Evolutionary conservation across 306 rosid genomes (phyloP), one percentile per base, ranked within the genome.

Genomic region (Fragaria ananassa): DNA sequence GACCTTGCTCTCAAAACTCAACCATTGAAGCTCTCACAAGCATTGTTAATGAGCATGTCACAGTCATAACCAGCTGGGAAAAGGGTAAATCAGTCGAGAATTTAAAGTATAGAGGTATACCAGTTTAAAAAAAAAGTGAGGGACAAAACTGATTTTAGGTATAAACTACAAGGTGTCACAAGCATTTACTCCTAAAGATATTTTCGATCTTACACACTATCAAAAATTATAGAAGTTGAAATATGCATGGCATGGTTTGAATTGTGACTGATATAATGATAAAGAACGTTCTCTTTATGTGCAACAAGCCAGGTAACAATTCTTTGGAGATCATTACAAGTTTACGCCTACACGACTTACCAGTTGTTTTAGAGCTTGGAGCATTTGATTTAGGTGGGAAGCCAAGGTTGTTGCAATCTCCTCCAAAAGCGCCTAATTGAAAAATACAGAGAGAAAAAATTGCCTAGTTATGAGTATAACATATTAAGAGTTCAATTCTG

Each of bases 381-480:
- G 80, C 3, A 78, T 2, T 27, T 56, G 74, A 13, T 11, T 44
- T 58, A 3, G 79, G 11, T 0, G 23, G 8, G 7, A 81, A 68
- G 10, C 73, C 83, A 53, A 79, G 37, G 68, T 67, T 68, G 35
- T 17, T 6, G 64, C 93, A 90, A 66, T 81, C 84, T 74, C 58
- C 88, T 76, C 86, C 89, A 1, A 92, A 18, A 42, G 39, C 10
- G 45, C 96, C 97, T 92, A 31, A 29, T 62, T 11, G 10, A 6
- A 87, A 44, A 25, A 9, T 2, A 66, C 13, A 6, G 61, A 31
- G 13, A 17, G 73, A 37, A 29, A 57, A 37, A 51, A 5, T 23
- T 6, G 23, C 23, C 21, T 50, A 5, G 8, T 18, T 5, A 51
- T 17, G 57, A 53, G 60, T 18, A 8, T 6, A 50, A 18, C 58